Conservation (phyloP, 1,284 basidiomycete species). For the Puccinia polysora region DNA sequence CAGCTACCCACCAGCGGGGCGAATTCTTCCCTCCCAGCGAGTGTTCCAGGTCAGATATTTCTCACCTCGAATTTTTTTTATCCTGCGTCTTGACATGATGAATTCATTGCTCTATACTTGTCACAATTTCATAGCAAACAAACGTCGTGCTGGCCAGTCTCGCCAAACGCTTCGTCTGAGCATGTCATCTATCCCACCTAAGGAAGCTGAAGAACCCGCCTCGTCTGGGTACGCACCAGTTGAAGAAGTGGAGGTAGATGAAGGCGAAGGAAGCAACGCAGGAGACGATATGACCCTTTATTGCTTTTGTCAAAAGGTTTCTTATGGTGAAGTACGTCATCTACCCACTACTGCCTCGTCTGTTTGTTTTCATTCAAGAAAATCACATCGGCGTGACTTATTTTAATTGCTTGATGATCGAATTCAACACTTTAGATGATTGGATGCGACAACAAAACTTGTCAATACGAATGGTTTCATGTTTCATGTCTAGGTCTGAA, state of each 20-base stretch:
- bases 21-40: background rate
- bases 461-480: conserved; percentile 43
- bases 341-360: background rate
- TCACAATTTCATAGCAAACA: background rate
- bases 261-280: conserved; percentile 34
- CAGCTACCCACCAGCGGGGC: background rate
- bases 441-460: conserved; percentile 43
- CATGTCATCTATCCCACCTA: conserved; percentile 18
- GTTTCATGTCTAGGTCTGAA: conserved; percentile 36
- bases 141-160: conserved; percentile 19
- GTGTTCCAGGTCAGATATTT: conserved; percentile 5
- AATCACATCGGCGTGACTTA: background rate
- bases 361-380: background rate
- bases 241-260: conserved; percentile 21
- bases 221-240: conserved; percentile 3
- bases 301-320: conserved; percentile 42
- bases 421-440: conserved; percentile 36
- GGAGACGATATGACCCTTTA: conserved; percentile 40
- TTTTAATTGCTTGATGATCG: background rate
- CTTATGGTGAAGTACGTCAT: conserved; percentile 35
- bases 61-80: background rate
- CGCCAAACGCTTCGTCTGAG: conserved; percentile 10
- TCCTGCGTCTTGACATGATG: background rate
- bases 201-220: conserved; percentile 10
- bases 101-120: background rate